A percentile compares a stretch with the other conserved stretches of the same genome.
Conservation (phyloP, 331 rosid species). For the Pyrus hybrid region DNA sequence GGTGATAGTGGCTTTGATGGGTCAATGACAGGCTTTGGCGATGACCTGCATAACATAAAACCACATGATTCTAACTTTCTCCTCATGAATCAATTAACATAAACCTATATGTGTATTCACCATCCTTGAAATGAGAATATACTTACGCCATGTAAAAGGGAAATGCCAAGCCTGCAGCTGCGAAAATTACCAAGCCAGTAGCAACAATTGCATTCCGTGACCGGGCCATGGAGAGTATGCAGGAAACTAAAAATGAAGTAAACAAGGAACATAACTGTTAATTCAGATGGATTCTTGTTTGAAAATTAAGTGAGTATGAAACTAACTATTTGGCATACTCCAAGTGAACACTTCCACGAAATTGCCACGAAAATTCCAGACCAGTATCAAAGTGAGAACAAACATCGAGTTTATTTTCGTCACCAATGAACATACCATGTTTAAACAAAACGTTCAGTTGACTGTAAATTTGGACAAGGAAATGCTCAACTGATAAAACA, state of each 20-base stretch:
- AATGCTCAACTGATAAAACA: background rate
- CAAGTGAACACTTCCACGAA: background rate
- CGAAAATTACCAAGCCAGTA: conserved; percentile 56
- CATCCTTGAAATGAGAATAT: background rate
- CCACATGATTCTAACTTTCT: background rate
- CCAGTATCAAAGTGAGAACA: background rate
- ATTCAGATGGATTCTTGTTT: background rate
- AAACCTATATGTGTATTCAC: background rate
- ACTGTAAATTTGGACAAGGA: background rate
- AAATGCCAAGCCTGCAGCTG: conserved; percentile 74
- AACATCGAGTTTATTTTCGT: background rate
- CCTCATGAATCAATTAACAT: background rate
- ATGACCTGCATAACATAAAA: conserved; percentile 44
- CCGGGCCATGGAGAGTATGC: conserved; percentile 32
- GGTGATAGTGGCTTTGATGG: conserved; percentile 78
- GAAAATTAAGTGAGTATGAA: background rate
- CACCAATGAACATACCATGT: background rate
- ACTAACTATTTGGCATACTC: background rate
- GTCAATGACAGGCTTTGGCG: conserved; percentile 74
- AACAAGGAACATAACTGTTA: background rate
- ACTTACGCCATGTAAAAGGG: conserved; percentile 99
- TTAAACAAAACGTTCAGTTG: background rate
- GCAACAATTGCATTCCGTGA: conserved; percentile 67
- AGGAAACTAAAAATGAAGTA: background rate
- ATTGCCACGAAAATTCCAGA: background rate